Evolutionary conservation across 768 basidiomycete genomes (phyloP).

Genomic region (Leccinum broughii): DNA sequence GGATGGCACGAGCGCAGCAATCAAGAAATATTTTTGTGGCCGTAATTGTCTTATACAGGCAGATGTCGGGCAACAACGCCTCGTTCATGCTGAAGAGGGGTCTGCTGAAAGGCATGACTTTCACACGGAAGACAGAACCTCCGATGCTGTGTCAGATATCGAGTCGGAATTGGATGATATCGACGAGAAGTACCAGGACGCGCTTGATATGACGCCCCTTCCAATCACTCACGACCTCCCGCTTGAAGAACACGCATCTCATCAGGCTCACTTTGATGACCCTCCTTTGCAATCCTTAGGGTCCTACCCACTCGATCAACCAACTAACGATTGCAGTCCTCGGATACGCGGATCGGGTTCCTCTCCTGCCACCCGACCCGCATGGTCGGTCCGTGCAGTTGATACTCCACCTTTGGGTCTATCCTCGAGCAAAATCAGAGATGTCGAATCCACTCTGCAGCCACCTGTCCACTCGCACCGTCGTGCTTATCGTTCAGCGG

Average conservation of each 20-base stretch:
- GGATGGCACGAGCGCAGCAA: not conserved
- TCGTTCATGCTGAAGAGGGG: conserved; percentile 7
- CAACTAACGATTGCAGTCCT: conserved; percentile 10
- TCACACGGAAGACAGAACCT: conserved; percentile 3
- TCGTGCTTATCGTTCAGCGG: conserved; percentile 40
- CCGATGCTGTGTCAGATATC: conserved; percentile 20
- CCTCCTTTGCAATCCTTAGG: conserved; percentile 10
- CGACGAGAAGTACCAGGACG: conserved; percentile 35
- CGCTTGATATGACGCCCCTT: conserved; percentile 29
- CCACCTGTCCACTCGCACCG: conserved; percentile 23
- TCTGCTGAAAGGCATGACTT: conserved; percentile 2
- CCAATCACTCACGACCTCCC: conserved; percentile 21
- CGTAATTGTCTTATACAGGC: conserved; percentile 2
- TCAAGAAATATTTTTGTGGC: conserved; percentile 1
- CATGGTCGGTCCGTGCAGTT: conserved; percentile 33
- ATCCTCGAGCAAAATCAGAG: conserved; percentile 5
- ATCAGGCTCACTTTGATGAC: conserved; percentile 12
- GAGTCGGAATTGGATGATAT: conserved; percentile 28
- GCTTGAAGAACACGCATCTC: conserved; percentile 10
- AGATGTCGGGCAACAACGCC: not conserved
- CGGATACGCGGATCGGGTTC: conserved; percentile 17
- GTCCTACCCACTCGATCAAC: conserved; percentile 10
- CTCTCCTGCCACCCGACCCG: conserved; percentile 21
- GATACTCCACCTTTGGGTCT: conserved; percentile 24
- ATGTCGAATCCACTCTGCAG: conserved; percentile 8